phyloP scores from a whole-genome alignment of 805 yeast species.

The Clavispora carvajalis region DNA sequence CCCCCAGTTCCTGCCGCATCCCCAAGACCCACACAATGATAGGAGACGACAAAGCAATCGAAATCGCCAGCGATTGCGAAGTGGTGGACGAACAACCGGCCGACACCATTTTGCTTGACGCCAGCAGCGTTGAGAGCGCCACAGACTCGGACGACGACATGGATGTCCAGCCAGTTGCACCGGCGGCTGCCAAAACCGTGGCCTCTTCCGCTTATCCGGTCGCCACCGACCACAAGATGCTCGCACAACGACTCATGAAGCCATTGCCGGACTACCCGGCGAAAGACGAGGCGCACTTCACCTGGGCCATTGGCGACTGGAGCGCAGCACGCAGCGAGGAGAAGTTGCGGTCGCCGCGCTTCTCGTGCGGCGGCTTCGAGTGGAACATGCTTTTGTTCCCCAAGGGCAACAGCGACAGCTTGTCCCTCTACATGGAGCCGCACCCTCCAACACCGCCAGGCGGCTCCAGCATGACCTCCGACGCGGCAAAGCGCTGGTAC shows the following conservation, averaged over 20 bases:
- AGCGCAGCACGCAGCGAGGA: constrained; percentile 29
- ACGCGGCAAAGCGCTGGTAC: constrained; percentile 53
- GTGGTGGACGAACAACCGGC: constrained; percentile 5
- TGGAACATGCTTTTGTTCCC: constrained; percentile 78
- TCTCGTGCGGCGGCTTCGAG: constrained; percentile 54
- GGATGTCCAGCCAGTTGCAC: constrained; percentile 4
- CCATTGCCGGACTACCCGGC: constrained; percentile 37
- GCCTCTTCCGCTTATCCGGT: constrained; percentile 11
- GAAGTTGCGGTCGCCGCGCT: constrained; percentile 43
- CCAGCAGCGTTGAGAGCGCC: constrained; percentile 16
- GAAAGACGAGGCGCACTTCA: constrained; percentile 28
- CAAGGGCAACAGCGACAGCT: constrained; percentile 52
- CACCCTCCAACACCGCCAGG: too few relatives aligned
- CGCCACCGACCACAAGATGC: constrained; percentile 27
- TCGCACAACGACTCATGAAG: constrained; percentile 30
- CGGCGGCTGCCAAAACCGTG: not conserved
- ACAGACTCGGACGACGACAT: constrained; percentile 13
- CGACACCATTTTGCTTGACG: constrained; percentile 11
- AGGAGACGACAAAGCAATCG: constrained; percentile 8
- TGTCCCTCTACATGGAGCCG: constrained; percentile 81
- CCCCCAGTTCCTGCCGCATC: too few relatives aligned
- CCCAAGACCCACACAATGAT: too few relatives aligned
- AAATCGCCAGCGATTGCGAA: constrained; percentile 6
- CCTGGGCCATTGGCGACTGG: constrained; percentile 54
- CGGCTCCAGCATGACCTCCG: too few relatives aligned